Evolutionary conservation across 345 rosid genomes (phyloP).

Genomic region (Laguncularia racemosa): DNA sequence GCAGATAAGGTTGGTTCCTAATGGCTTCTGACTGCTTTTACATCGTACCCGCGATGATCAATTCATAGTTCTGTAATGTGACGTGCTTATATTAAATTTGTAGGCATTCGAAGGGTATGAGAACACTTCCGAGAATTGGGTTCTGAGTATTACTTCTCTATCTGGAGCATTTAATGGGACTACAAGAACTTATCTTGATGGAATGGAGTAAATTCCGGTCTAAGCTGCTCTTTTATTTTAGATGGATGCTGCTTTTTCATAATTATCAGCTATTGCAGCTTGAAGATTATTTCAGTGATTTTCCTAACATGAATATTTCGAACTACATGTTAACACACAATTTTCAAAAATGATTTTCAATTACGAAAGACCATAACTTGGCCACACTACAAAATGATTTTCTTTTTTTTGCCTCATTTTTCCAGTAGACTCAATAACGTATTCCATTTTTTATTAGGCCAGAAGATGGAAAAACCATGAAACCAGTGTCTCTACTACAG

Average conservation of each 20-base stretch:
- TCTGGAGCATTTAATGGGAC: conserved; percentile 98
- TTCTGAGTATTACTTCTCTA: conserved; percentile 81
- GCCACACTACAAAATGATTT: no score
- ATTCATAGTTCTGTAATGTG: not conserved
- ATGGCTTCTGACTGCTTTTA: conserved; percentile 1
- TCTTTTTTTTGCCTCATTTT: not conserved
- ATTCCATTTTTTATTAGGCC: conserved; percentile 39
- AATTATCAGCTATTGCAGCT: no score
- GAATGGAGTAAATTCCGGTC: conserved; percentile 62
- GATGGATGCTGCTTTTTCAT: not conserved
- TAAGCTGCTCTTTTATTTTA: not conserved
- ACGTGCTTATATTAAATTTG: conserved; percentile 9
- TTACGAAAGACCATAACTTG: not conserved
- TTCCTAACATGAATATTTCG: no score
- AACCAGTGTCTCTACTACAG: conserved; percentile 68
- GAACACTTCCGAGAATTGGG: conserved; percentile 84
- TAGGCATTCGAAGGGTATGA: conserved; percentile 79
- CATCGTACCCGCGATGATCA: not conserved
- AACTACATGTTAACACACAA: no score
- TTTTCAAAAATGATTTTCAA: no score
- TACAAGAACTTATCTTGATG: conserved; percentile 86
- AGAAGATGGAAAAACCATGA: conserved; percentile 75
- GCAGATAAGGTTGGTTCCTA: conserved; percentile 63
- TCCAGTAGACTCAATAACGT: not conserved
- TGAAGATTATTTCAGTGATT: no score